Conservation (phyloP, 148 eudicot species). For the Hydrangea macrophylla region DNA sequence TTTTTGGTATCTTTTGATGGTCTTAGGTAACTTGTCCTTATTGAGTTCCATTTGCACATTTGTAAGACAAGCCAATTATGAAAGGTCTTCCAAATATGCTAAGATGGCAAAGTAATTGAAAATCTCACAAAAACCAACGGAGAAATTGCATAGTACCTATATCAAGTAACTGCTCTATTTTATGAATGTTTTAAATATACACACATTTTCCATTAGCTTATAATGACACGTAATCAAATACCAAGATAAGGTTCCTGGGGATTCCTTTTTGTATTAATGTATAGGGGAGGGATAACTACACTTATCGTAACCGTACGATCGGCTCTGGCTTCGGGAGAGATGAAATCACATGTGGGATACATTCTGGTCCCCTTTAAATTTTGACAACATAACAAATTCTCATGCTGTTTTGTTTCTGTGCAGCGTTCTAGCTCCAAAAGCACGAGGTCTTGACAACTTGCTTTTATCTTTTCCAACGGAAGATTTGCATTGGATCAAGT, state of each 20-base stretch:
- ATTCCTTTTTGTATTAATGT: background rate
- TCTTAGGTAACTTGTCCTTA: background rate
- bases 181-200: background rate
- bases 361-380: background rate
- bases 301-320: background rate
- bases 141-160: background rate
- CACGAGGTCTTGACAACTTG: background rate
- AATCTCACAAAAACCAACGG: background rate
- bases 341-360: background rate
- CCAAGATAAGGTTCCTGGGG: background rate
- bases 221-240: background rate
- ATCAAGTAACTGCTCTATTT: background rate
- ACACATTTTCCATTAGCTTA: slow-evolving; percentile 2
- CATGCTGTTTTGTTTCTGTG: slow-evolving; percentile 2
- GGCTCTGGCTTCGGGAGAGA: background rate
- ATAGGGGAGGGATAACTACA: background rate
- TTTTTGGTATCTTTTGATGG: background rate
- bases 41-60: background rate
- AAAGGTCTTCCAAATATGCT: background rate
- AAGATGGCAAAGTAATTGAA: background rate
- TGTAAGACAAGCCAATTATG: background rate
- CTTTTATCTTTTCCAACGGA: background rate
- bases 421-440: slow-evolving; percentile 1
- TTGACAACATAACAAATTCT: background rate
- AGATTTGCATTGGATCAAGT: slow-evolving; percentile 9